These are phyloP conservation scores for Xylariaceae sp. DNA, from an alignment of 2,329 filamentous ascomycete species.

Conservation along the genomic window DNA sequence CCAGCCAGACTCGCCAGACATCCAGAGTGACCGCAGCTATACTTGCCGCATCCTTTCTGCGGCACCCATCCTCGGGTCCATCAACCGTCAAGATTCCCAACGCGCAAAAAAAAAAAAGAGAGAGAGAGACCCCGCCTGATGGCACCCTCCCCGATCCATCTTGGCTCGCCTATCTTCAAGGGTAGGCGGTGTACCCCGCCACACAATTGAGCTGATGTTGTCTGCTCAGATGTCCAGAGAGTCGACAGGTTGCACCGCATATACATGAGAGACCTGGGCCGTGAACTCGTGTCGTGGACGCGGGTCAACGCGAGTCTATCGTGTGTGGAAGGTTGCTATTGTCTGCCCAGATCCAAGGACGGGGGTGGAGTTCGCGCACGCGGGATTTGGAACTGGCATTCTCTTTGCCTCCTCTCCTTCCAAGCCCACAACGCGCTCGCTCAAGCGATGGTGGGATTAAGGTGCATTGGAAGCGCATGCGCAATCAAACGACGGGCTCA, in stretches of 20 bases:
- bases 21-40: conserved; percentile 11
- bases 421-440: background rate
- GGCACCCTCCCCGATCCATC: too few species aligned
- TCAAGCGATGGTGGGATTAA: background rate
- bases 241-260: conserved; percentile 5
- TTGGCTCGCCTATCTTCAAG: conserved; percentile 1
- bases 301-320: conserved; percentile 2
- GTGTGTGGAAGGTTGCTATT: background rate
- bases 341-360: too few species aligned
- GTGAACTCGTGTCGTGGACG: conserved; percentile 9
- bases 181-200: conserved; percentile 15
- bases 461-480: conserved; percentile 20
- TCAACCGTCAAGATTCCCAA: background rate
- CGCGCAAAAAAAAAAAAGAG: too few species aligned
- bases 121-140: too few species aligned
- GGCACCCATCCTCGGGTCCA: background rate
- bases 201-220: background rate
- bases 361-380: background rate
- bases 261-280: conserved; percentile 5
- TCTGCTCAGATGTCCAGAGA: background rate
- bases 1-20: background rate
- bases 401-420: conserved; percentile 13
- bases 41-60: conserved; percentile 3
- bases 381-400: conserved; percentile 8
- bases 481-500: conserved; percentile 22